Conservation (phyloP, 768 basidiomycete species). For the Podaxis sp. region DNA sequence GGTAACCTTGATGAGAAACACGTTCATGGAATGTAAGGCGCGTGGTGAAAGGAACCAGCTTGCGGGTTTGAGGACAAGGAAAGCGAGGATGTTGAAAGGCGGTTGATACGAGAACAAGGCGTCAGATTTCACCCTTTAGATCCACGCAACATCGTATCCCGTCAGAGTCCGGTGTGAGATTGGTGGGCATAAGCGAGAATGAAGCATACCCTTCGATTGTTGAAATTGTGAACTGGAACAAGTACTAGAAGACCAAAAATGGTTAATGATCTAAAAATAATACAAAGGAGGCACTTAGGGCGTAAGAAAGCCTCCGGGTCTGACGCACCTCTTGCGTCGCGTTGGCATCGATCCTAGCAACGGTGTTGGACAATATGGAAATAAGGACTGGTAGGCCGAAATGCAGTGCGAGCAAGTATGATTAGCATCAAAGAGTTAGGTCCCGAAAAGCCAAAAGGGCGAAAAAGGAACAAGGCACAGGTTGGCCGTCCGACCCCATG, state of each 20-base stretch:
- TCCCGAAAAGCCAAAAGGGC: not conserved
- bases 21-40: conserved; percentile 77
- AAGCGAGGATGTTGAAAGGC: conserved; percentile 83
- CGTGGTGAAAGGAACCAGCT: conserved; percentile 74
- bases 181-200: not conserved
- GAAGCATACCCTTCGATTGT: conserved; percentile 78
- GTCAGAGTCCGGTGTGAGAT: not conserved
- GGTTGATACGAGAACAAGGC: conserved; percentile 90
- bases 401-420: not conserved
- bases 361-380: conserved; percentile 88
- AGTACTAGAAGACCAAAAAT: conserved; percentile 53
- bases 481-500: not conserved
- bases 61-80: conserved; percentile 73
- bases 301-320: not conserved
- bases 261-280: not conserved
- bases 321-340: conserved; percentile 41
- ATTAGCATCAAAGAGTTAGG: not conserved
- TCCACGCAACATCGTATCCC: not conserved
- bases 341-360: conserved; percentile 71
- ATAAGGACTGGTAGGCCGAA: conserved; percentile 53
- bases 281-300: not conserved
- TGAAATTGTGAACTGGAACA: conserved; percentile 82
- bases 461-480: not conserved
- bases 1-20: conserved; percentile 80
- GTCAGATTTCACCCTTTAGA: conserved; percentile 74